phyloP scores from a whole-genome alignment of 768 basidiomycete species.

The Serpula lacrymans region DNA sequence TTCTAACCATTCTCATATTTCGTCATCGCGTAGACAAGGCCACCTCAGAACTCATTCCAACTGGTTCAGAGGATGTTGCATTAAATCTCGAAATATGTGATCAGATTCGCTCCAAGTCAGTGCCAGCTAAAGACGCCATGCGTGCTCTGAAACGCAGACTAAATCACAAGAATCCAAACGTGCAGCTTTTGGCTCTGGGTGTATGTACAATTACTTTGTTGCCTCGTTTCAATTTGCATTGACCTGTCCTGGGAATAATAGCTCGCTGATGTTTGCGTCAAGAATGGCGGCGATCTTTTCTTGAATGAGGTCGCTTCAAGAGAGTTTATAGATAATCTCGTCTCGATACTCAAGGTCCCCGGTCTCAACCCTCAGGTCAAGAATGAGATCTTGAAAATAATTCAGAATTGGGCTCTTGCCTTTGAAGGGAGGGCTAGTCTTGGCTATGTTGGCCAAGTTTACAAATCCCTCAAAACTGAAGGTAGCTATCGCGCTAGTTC shows the following conservation, averaged over 20 bases:
- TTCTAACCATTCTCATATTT: slow-evolving; percentile 7
- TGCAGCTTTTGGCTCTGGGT: slow-evolving; percentile 80
- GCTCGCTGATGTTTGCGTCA: slow-evolving; percentile 89
- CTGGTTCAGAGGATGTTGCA: slow-evolving; percentile 85
- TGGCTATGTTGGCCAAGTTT: slow-evolving; percentile 74
- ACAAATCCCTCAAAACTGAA: slow-evolving; percentile 71
- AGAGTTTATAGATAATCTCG: slow-evolving; percentile 92
- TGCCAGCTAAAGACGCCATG: slow-evolving; percentile 83
- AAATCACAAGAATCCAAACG: slow-evolving; percentile 94
- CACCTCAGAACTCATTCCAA: slow-evolving; percentile 86
- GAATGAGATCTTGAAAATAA: slow-evolving; percentile 64
- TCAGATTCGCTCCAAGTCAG: slow-evolving; percentile 90
- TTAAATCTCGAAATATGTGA: slow-evolving; percentile 95
- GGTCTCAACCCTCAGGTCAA: slow-evolving; percentile 79
- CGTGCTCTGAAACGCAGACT: slow-evolving; percentile 83
- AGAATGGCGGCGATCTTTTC: slow-evolving; percentile 96
- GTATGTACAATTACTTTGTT: slow-evolving; percentile 46
- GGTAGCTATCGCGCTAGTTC: slow-evolving; percentile 41
- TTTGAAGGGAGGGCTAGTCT: slow-evolving; percentile 80
- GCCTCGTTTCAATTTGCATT: not conserved
- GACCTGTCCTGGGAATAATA: slow-evolving; percentile 26
- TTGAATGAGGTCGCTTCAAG: slow-evolving; percentile 78
- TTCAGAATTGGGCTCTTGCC: slow-evolving; percentile 94
- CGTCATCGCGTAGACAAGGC: slow-evolving; percentile 67
- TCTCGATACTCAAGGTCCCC: slow-evolving; percentile 81